Evolutionary conservation across 116 monocot species (phyloP).

Genomic region (Zostera marina): DNA sequence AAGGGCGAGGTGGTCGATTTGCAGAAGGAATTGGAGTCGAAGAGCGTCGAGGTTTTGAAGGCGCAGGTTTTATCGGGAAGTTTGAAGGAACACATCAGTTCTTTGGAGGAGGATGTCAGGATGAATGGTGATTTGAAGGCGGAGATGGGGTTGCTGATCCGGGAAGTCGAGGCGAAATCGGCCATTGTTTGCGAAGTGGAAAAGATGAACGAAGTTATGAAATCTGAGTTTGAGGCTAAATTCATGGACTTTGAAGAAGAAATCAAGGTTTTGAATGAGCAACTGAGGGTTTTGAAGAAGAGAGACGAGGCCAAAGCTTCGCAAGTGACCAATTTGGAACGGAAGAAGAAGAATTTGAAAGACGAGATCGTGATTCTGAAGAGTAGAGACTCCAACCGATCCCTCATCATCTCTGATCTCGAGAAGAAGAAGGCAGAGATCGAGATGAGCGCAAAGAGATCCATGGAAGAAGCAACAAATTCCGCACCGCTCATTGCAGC

Average conservation of each 20-base stretch:
- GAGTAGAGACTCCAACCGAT: background rate
- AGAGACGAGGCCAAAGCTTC: background rate
- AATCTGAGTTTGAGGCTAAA: background rate
- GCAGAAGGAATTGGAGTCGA: background rate
- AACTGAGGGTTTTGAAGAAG: background rate
- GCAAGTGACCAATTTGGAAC: background rate
- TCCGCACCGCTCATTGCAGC: too few relatives aligned
- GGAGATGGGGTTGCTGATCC: background rate
- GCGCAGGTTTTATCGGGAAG: too few relatives aligned
- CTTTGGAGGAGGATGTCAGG: too few relatives aligned
- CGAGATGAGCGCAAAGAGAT: background rate
- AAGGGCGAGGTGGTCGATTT: too few relatives aligned
- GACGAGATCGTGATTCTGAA: background rate
- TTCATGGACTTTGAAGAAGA: too few relatives aligned
- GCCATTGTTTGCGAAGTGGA: background rate
- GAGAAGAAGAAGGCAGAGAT: background rate
- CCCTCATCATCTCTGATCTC: background rate
- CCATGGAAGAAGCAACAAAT: background rate
- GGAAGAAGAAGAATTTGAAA: background rate
- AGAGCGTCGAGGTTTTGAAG: too few relatives aligned
- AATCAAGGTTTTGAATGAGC: background rate
- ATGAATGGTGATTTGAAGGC: background rate
- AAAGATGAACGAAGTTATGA: background rate
- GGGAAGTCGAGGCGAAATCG: background rate
- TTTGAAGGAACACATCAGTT: too few relatives aligned